These are phyloP conservation scores for Xylaria digitata DNA, from an alignment of 2,329 filamentous ascomycete species.

Conservation along the genomic window DNA sequence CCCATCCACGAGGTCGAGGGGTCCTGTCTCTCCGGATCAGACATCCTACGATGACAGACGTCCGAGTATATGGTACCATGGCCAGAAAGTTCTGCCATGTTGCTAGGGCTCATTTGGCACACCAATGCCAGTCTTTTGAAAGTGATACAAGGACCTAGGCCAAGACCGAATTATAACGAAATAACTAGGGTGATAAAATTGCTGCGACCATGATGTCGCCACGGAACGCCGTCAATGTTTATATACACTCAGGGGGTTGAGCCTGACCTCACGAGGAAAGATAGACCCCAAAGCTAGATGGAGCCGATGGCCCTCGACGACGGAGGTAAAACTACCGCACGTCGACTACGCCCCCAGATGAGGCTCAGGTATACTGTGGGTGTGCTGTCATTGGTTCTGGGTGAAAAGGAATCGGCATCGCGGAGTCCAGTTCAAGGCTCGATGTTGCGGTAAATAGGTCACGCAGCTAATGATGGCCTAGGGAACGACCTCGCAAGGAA, in stretches of 20 bases:
- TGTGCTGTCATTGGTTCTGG: slow-evolving; percentile 31
- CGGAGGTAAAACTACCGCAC: slow-evolving; percentile 15
- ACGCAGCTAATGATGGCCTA: not conserved
- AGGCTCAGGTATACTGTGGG: slow-evolving; percentile 33
- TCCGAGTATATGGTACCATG: slow-evolving; percentile 8
- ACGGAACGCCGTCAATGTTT: not conserved
- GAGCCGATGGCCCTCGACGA: not conserved
- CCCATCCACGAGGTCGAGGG: not conserved
- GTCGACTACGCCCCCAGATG: slow-evolving; percentile 36
- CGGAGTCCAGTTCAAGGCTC: slow-evolving; percentile 1
- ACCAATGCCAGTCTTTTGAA: not conserved
- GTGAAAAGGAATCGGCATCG: slow-evolving; percentile 6
- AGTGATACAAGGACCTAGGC: not conserved
- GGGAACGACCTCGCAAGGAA: not conserved
- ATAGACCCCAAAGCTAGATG: slow-evolving; percentile 1
- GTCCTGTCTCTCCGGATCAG: not conserved
- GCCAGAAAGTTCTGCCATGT: slow-evolving; percentile 1
- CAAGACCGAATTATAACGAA: not conserved
- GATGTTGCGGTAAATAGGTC: slow-evolving; percentile 6
- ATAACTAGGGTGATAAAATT: not conserved
- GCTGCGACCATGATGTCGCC: not conserved
- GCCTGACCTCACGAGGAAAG: not conserved
- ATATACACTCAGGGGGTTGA: not conserved
- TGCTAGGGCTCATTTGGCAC: not conserved
- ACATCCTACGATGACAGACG: not conserved